A percentile compares a stretch with the other conserved stretches of the same genome.
Conservation (phyloP, 2,329 filamentous ascomycete species). For the Fusarium virguliforme region DNA sequence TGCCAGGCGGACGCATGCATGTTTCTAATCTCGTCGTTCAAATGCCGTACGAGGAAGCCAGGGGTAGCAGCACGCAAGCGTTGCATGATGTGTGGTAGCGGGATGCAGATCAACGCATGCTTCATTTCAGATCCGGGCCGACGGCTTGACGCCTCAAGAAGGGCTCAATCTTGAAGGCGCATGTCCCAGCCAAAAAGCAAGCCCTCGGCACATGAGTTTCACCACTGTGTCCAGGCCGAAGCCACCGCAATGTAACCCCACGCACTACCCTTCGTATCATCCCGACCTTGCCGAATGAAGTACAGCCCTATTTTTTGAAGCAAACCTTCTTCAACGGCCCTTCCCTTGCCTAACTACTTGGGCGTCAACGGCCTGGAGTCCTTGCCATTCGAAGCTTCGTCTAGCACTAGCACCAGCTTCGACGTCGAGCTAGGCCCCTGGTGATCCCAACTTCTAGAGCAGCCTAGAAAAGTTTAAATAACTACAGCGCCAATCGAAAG, state of each 20-base stretch:
- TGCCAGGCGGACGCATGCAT: not conserved
- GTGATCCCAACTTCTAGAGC: not conserved
- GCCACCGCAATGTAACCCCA: not conserved
- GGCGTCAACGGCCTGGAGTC: conserved; percentile 6
- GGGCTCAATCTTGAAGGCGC: not conserved
- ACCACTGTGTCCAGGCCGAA: conserved; percentile 2
- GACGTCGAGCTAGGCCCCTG: conserved; percentile 16
- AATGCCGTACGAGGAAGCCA: not conserved
- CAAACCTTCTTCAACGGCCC: not conserved
- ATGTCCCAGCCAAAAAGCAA: not conserved
- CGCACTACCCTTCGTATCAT: not conserved
- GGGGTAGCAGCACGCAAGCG: not conserved
- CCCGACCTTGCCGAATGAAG: conserved; percentile 1
- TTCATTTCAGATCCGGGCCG: not conserved
- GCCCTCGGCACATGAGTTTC: conserved; percentile 6
- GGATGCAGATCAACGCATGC: not conserved
- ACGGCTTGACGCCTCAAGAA: conserved; percentile 1
- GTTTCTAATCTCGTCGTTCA: not conserved
- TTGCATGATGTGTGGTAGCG: not conserved
- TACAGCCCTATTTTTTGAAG: not conserved
- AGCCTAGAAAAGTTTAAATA: conserved; percentile 11
- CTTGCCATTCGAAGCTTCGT: not conserved
- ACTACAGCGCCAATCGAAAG: conserved; percentile 22
- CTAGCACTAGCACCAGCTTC: not conserved
- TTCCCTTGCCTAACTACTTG: not conserved